Evolutionary conservation across 331 rosid genomes (phyloP).

Genomic region (Saraca asoca): DNA sequence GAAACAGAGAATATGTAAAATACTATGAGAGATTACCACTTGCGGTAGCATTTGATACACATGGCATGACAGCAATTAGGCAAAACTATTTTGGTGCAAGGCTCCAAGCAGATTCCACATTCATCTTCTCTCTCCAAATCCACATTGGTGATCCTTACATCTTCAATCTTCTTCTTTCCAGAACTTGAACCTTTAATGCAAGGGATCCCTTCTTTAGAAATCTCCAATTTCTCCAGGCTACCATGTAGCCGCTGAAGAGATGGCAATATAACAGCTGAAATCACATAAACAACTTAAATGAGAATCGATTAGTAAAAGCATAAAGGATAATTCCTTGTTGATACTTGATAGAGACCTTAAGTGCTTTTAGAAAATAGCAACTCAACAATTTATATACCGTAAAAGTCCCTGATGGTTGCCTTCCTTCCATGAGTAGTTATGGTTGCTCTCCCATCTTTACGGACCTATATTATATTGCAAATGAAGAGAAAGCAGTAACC

Average conservation of each 20-base stretch:
- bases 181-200: constrained; percentile 46
- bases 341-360: not conserved
- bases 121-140: constrained; percentile 91
- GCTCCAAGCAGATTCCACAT: constrained; percentile 97
- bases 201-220: constrained; percentile 43
- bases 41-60: constrained; percentile 98
- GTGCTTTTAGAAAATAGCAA: not conserved
- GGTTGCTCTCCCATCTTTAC: constrained; percentile 72
- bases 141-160: constrained; percentile 46
- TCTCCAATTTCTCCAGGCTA: constrained; percentile 58
- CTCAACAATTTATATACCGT: constrained; percentile 53
- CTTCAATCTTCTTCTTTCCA: constrained; percentile 47
- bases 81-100: constrained; percentile 89
- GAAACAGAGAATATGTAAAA: not conserved
- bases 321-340: constrained; percentile 3
- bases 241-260: constrained; percentile 90
- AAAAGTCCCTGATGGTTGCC: constrained; percentile 75
- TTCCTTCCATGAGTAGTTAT: constrained; percentile 72
- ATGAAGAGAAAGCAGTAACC: constrained; percentile 14
- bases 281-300: constrained; percentile 28
- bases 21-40: constrained; percentile 55
- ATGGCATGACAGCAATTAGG: constrained; percentile 95
- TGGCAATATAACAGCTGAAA: constrained; percentile 75
- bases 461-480: constrained; percentile 50
- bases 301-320: constrained; percentile 8